Conservation (phyloP, 306 rosid genomes). For the Prunus dulcis region DNA sequence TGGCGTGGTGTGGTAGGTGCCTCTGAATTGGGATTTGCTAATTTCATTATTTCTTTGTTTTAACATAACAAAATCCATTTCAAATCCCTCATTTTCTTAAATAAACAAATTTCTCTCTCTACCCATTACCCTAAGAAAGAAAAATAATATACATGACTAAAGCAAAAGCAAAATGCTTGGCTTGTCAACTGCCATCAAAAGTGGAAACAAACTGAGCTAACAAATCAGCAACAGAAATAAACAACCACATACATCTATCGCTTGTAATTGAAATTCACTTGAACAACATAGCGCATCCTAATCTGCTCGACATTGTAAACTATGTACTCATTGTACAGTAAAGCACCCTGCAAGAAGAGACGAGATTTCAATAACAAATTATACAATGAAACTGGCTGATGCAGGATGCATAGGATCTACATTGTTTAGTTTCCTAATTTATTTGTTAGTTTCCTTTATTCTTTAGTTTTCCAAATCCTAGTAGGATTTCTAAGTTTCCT, state of each 20-base stretch:
- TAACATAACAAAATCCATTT: neutral
- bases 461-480: no score
- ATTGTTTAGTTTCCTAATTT: no score
- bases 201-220: neutral
- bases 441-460: no score
- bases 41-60: neutral
- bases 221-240: neutral
- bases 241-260: neutral
- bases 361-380: neutral
- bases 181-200: neutral
- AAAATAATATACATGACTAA: no score
- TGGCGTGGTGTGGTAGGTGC: neutral
- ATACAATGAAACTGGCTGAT: neutral
- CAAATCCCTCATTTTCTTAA: no score
- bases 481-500: no score
- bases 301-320: conserved; percentile 87
- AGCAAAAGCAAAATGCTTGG: no score
- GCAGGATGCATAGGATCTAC: no score
- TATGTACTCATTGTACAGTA: conserved; percentile 82
- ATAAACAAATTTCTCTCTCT: no score
- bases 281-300: conserved; percentile 78
- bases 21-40: neutral
- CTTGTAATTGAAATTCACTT: conserved; percentile 66
- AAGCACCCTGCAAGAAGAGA: conserved; percentile 50
- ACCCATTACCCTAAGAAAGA: no score